Percentiles rank a stretch among this genome's conserved stretches.
Conservation (phyloP, 371 early-diverging fungal species). For the Mortierella sp. region DNA sequence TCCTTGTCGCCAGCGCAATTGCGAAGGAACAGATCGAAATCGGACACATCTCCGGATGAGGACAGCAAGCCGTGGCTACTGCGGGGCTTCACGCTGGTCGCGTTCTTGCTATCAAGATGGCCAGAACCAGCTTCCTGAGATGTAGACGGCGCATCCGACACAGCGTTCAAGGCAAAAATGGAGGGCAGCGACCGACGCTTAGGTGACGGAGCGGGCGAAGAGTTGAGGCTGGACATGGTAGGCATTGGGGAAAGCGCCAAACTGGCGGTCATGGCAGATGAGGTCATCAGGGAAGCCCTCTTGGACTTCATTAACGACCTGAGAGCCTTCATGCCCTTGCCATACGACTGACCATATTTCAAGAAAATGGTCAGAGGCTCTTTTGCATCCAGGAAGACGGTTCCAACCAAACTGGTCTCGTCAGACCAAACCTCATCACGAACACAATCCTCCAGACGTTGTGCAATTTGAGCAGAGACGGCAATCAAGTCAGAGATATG, state of each 20-base stretch:
- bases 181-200: slow-evolving; percentile 41
- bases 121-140: slow-evolving; percentile 11
- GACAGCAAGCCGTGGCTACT: slow-evolving; percentile 24
- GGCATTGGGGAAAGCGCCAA: neutral
- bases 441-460: slow-evolving; percentile 37
- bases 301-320: slow-evolving; percentile 45
- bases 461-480: slow-evolving; percentile 26
- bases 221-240: neutral
- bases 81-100: slow-evolving; percentile 9
- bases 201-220: slow-evolving; percentile 1
- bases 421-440: slow-evolving; percentile 51
- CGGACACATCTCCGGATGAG: neutral
- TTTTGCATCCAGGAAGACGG: slow-evolving; percentile 45
- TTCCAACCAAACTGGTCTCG: slow-evolving; percentile 34
- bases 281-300: slow-evolving; percentile 14
- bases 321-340: slow-evolving; percentile 51
- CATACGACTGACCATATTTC: slow-evolving; percentile 53
- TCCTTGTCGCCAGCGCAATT: slow-evolving; percentile 45
- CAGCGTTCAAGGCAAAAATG: slow-evolving; percentile 20
- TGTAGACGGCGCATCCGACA: neutral
- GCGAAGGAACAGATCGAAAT: slow-evolving; percentile 24
- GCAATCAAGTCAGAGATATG: slow-evolving; percentile 31
- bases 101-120: neutral
- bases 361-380: slow-evolving; percentile 50
- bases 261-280: neutral